These are phyloP conservation scores for Globisporangium spinosum DNA, from an alignment of 352 stramenopile genomes.

Conservation along the genomic window DNA sequence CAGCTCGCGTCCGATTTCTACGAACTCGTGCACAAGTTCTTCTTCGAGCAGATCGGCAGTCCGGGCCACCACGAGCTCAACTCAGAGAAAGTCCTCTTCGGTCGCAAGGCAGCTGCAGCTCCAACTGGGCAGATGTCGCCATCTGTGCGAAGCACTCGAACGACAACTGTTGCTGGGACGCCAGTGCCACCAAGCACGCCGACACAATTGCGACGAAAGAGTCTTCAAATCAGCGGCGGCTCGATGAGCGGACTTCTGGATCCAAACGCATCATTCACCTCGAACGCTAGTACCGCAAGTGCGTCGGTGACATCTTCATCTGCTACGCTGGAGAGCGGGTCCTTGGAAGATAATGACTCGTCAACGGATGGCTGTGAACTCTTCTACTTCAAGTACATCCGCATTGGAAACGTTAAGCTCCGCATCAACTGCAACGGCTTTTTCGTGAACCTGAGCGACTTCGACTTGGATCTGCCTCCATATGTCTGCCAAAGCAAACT, in stretches of 20 bases:
- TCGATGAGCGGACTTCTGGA: conserved; percentile 6
- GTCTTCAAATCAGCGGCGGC: conserved; percentile 9
- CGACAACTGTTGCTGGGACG: neutral
- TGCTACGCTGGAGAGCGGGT: conserved; percentile 11
- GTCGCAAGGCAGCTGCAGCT: conserved; percentile 29
- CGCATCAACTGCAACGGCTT: conserved; percentile 85
- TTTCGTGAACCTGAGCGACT: conserved; percentile 81
- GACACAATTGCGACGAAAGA: conserved; percentile 12
- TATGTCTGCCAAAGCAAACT: conserved; percentile 81
- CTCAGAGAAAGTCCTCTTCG: conserved; percentile 60
- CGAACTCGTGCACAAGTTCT: conserved; percentile 82
- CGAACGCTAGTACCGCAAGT: neutral
- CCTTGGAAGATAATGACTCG: conserved; percentile 48
- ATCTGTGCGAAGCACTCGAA: neutral
- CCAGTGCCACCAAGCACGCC: neutral
- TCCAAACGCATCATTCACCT: conserved; percentile 1
- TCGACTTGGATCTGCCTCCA: conserved; percentile 71
- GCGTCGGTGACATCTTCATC: conserved; percentile 17
- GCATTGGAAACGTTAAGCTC: conserved; percentile 72
- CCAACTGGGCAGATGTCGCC: neutral
- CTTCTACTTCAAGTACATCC: conserved; percentile 87
- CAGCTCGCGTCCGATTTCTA: conserved; percentile 81
- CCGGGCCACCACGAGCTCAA: conserved; percentile 30
- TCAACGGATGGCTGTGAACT: conserved; percentile 58
- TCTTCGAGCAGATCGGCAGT: conserved; percentile 53